Evolutionary conservation across 2,329 filamentous ascomycete species (phyloP), one percentile per base, ranked within the genome.

Genomic region (Aureobasidium subglaciale): DNA sequence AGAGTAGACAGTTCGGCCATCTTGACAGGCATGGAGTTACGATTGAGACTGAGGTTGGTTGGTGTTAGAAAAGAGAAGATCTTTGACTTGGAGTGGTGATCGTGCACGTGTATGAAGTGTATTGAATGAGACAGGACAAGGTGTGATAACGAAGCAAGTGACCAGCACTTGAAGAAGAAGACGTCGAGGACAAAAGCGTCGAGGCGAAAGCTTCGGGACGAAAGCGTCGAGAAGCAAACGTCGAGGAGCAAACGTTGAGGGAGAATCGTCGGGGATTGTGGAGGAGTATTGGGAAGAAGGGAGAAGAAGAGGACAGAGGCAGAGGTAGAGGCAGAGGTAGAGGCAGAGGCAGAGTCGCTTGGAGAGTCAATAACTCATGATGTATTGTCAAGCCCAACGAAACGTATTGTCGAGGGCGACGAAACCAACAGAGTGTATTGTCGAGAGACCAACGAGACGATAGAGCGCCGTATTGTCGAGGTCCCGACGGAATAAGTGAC

Each of bases 11-110:
- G 65, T 56, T 77, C 75, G 38, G 74, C 68, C 45, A 73, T 67
- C 59, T 68, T 78, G 50, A 92, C 87, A 29, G 92, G 92, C 87
- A 96, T 91, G 4, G 92, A 96, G 71, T 95, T 95, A 61, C 92
- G 87, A 69, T 96, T 95, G 59, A 86, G 78, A 62, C 89, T 95
- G 63, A 20, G 48, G 53, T 63, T 48, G 37, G 15, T 6, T 35
- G 32, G 9, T 43, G 29, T 49, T 30, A 58, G 49, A 16, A 46
- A 22, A 29, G 20, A 1, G 32, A 20, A 54, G 50, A 43, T 54
- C 24, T 40, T 35, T 24, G 42, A 25, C 32, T 37, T n/a, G 30
- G 40, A 32, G 25, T 22, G 41, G 25, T 41, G 25, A 46, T 46
- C 11, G 42, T 34, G 42, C 24, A 53, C 20, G 57, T 48, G 35